These are phyloP conservation scores for Linum lewisii DNA, from an alignment of 345 rosid species.

Conservation along the genomic window DNA sequence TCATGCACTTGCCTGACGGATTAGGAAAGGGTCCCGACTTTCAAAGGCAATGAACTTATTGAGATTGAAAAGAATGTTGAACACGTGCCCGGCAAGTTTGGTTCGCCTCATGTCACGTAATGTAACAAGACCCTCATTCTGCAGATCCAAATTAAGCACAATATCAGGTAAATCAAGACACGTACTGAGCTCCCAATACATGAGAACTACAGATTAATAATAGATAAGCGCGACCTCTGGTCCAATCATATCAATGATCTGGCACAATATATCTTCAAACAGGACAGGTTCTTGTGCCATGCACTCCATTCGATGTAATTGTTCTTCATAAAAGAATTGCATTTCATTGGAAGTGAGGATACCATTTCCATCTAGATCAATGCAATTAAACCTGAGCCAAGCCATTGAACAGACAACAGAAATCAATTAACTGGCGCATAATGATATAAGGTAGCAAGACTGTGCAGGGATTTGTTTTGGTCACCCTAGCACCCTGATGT, in stretches of 20 bases:
- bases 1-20: not conserved
- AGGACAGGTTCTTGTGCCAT: conserved; percentile 4
- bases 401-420: not conserved
- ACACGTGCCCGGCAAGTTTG: not conserved
- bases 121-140: not conserved
- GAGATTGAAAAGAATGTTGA: conserved; percentile 7
- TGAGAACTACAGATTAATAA: not conserved
- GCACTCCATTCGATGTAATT: conserved; percentile 4
- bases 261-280: conserved; percentile 7
- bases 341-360: conserved; percentile 2
- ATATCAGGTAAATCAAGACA: not conserved
- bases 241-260: conserved; percentile 5
- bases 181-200: too few species aligned
- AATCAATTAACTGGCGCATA: too few species aligned
- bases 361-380: conserved; percentile 3
- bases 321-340: conserved; percentile 4
- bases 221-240: not conserved
- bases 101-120: not conserved
- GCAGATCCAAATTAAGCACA: not conserved
- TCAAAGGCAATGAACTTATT: conserved; percentile 3
- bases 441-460: too few species aligned
- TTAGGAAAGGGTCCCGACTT: conserved; percentile 2
- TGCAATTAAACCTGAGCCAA: conserved; percentile 3
- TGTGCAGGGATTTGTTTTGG: too few species aligned
- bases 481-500: too few species aligned